A percentile compares a stretch with the other conserved stretches of the same genome.
Conservation (phyloP, 1,284 basidiomycete species). For the Papiliotrema nemorosa region DNA sequence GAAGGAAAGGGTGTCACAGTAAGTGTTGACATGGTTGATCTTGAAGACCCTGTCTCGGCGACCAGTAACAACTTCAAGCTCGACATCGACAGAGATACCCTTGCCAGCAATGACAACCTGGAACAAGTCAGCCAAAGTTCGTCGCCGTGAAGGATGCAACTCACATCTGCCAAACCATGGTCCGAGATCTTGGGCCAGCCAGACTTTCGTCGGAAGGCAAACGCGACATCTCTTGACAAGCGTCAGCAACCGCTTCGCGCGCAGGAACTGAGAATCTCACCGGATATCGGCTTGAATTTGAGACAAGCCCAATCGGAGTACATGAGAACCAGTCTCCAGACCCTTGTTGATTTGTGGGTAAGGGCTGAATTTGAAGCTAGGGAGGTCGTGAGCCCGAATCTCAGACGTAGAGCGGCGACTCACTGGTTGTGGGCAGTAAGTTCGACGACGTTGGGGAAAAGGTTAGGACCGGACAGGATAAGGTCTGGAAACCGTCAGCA, state of each 20-base stretch:
- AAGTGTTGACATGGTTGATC: constrained; percentile 56
- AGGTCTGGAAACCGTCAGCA: constrained; percentile 57
- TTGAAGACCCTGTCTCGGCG: constrained; percentile 30
- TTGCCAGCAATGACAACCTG: constrained; percentile 77
- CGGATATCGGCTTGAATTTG: constrained; percentile 87
- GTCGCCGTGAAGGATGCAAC: too few relatives aligned
- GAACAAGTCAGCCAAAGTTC: too few relatives aligned
- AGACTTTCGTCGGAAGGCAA: constrained; percentile 60
- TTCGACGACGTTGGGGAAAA: constrained; percentile 62
- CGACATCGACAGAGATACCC: constrained; percentile 52
- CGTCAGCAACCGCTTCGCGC: constrained; percentile 66
- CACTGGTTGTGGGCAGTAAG: constrained; percentile 72
- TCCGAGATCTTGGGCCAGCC: constrained; percentile 64
- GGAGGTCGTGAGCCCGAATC: too few relatives aligned
- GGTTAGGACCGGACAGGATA: constrained; percentile 70
- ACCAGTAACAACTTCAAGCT: constrained; percentile 49
- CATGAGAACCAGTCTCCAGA: constrained; percentile 58
- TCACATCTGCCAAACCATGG: constrained; percentile 88
- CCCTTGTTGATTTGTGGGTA: constrained; percentile 57
- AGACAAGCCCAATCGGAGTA: constrained; percentile 65
- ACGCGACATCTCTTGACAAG: constrained; percentile 68
- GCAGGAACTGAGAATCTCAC: neutral
- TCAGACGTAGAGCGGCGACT: too few relatives aligned
- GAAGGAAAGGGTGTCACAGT: constrained; percentile 75
- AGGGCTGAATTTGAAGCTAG: constrained; percentile 71